A percentile compares a stretch with the other conserved stretches of the same genome.
phyloP scores from a whole-genome alignment of 2,329 filamentous ascomycete species.

The Cyphellophora europaea region DNA sequence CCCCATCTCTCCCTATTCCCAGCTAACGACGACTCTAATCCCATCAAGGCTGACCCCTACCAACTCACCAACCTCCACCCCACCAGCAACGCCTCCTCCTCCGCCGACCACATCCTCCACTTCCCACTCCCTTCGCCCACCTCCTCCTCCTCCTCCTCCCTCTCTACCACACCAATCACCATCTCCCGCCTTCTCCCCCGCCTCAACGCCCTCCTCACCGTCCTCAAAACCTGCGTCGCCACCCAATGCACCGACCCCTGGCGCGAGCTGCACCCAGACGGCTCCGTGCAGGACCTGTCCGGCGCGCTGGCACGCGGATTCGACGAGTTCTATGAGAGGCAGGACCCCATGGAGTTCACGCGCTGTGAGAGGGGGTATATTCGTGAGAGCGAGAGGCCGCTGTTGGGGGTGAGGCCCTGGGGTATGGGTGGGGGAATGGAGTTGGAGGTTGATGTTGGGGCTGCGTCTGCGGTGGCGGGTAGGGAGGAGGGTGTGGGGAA shows the following conservation, averaged over 20 bases:
- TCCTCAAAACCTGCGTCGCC: conserved; percentile 29
- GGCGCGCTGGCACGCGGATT: conserved; percentile 24
- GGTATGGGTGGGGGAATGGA: neutral
- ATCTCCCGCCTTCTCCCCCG: conserved; percentile 18
- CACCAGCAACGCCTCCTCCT: neutral
- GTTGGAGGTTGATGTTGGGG: neutral
- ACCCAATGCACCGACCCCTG: conserved; percentile 27
- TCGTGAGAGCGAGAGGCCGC: conserved; percentile 11
- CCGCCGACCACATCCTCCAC: neutral
- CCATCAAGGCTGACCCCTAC: conserved; percentile 28
- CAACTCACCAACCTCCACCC: conserved; percentile 24
- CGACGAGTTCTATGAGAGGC: conserved; percentile 25
- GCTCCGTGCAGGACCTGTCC: conserved; percentile 20
- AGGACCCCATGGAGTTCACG: conserved; percentile 23
- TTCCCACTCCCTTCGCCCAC: neutral
- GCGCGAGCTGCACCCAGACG: conserved; percentile 24
- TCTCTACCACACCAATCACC: conserved; percentile 4
- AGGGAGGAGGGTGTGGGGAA: neutral
- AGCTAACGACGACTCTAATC: too few relatives aligned
- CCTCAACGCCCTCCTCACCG: conserved; percentile 26
- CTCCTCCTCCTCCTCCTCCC: neutral
- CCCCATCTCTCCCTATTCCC: too few relatives aligned
- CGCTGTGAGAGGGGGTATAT: conserved; percentile 27
- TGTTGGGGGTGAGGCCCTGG: neutral
- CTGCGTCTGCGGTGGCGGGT: neutral